A percentile compares a stretch with the other conserved stretches of the same genome.
Evolutionary conservation across 352 stramenopile species (phyloP).

Genomic region (Pythium chondricola): DNA sequence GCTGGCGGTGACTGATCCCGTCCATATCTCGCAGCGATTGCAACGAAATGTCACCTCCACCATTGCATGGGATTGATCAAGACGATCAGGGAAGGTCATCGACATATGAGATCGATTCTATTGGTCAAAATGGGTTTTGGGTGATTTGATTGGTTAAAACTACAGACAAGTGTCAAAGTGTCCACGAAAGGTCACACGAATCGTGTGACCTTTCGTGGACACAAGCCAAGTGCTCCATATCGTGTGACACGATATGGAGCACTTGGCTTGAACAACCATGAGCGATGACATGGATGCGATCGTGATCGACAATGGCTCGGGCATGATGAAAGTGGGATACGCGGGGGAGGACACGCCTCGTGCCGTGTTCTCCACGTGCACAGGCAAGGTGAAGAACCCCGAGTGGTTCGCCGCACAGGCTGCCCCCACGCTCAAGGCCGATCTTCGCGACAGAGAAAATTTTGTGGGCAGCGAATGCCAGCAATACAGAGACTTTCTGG

Average conservation of each 20-base stretch:
- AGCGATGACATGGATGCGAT: conserved; percentile 54
- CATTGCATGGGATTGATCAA: too few species aligned
- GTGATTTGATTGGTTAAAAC: conserved; percentile 16
- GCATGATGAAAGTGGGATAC: conserved; percentile 76
- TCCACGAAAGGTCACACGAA: conserved; percentile 30
- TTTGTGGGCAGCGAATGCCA: conserved; percentile 61
- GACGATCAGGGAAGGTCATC: too few species aligned
- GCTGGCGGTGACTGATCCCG: too few species aligned
- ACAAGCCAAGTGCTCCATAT: too few species aligned
- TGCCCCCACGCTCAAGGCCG: conserved; percentile 39
- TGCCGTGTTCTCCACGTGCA: conserved; percentile 58
- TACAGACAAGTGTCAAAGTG: too few species aligned
- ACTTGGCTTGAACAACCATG: conserved; percentile 20
- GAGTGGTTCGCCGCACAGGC: conserved; percentile 71
- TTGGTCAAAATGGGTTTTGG: conserved; percentile 3
- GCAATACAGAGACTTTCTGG: conserved; percentile 60
- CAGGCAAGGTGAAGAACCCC: conserved; percentile 70
- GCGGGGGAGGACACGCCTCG: conserved; percentile 79
- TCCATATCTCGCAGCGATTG: conserved; percentile 25
- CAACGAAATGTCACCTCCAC: conserved; percentile 7
- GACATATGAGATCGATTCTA: conserved; percentile 8
- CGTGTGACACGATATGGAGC: neutral
- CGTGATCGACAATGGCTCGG: conserved; percentile 85
- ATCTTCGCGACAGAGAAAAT: conserved; percentile 68
- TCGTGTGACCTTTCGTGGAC: too few species aligned